Evolutionary conservation across 1,284 basidiomycete species (phyloP), one percentile per base, ranked within the genome.

Genomic region (Lentinus polychrous): DNA sequence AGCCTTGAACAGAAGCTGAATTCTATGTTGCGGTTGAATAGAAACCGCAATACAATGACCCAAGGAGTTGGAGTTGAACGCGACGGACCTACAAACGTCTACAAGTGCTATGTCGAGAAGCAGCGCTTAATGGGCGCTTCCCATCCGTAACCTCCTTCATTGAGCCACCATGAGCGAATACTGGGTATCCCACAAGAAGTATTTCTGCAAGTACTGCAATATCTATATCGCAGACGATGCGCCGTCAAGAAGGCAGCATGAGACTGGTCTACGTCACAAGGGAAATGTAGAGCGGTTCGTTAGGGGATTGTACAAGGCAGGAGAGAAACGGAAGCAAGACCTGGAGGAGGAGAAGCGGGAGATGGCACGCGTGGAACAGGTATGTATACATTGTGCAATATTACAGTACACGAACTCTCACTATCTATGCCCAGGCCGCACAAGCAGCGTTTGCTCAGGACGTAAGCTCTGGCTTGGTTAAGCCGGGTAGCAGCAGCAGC

Each of bases 251-350:
- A 75, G 81, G 53, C 92, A 94, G 52, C 96, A 99, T 66, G 96
- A 99, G 68, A 88, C 80, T 54, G 96, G 96, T 39, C 69, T 95
- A 44, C 82, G 91, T 42, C 96, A 99, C 72, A 91, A 96, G 64
- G 93, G 93, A 43, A 96, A 91, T 65, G 83, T 91, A 53, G 94
- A 97, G 62, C 78, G 94, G 8, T 95, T 88, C 66, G 89, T 99
- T 46, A 77, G 91, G 37, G 82, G 88, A 37, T 78, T 98, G 24
- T 99, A 99, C 77, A 95, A 95, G 71, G 73, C 82, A n/a, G 88
- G 93, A 3, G 91, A 94, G 69, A 84, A 86, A 69, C 80, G 82
- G 48, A 90, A 91, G 71, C 83, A 86, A 65, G 94, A 96, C 57
- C 75, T 76, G 42, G 90, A 88, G 48, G 86, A 92, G 60, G 92